Percentiles rank a stretch among this genome's conserved stretches.
phyloP scores from a whole-genome alignment of 257 asterid genomes.

The Solanum pennellii region DNA sequence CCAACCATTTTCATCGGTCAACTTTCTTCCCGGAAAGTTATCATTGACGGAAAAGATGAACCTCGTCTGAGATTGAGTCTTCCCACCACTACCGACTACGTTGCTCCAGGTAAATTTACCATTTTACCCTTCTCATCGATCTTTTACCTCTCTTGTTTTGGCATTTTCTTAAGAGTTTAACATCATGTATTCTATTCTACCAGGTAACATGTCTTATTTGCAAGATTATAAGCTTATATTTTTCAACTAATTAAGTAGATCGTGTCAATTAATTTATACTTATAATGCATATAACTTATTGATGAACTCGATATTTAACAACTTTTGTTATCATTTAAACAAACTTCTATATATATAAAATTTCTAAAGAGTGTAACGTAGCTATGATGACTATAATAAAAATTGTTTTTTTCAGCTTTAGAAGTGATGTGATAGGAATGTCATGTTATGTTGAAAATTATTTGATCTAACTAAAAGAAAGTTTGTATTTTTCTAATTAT shows the following conservation, averaged over 20 bases:
- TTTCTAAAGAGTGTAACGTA: neutral
- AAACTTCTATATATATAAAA: neutral
- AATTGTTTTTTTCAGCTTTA: neutral
- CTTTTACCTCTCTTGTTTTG: neutral
- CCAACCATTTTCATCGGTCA: slow-evolving; percentile 43
- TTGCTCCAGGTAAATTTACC: slow-evolving; percentile 46
- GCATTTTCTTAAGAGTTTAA: neutral
- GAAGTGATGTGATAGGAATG: neutral
- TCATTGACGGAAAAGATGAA: slow-evolving; percentile 46
- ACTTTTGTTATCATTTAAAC: neutral
- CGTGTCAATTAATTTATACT: neutral
- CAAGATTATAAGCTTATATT: neutral
- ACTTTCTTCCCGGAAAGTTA: slow-evolving; percentile 25
- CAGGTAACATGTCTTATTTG: neutral
- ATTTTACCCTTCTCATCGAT: neutral
- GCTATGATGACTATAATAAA: neutral
- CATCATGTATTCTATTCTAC: neutral
- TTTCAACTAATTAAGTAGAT: neutral
- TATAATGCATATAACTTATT: neutral
- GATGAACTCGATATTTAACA: neutral
- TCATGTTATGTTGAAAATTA: neutral
- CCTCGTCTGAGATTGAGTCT: slow-evolving; percentile 33
- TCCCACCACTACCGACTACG: slow-evolving; percentile 25
- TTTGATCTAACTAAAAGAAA: neutral
- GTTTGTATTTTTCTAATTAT: neutral